A percentile compares a stretch with the other conserved stretches of the same genome.
Conservation (phyloP, 345 rosid species). For the Eutrema japonicum region DNA sequence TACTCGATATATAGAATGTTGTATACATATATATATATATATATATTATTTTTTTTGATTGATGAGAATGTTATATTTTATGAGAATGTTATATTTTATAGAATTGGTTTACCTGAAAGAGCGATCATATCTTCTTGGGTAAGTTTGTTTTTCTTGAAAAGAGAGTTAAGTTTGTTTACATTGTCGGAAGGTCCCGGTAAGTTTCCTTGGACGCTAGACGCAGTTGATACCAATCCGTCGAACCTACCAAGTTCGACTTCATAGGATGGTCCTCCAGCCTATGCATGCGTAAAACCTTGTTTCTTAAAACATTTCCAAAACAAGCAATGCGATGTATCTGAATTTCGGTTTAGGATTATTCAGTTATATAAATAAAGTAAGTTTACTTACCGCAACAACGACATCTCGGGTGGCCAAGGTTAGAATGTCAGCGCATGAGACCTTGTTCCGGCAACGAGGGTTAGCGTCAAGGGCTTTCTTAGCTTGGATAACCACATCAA, state of each 20-base stretch:
- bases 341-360: neutral
- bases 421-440: constrained; percentile 82
- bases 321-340: neutral
- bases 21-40: no score
- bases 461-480: constrained; percentile 63
- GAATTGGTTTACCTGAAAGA: constrained; percentile 60
- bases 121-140: constrained; percentile 75
- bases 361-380: neutral
- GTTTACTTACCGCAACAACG: constrained; percentile 50
- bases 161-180: constrained; percentile 56
- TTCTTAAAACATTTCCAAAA: neutral
- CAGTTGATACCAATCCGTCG: constrained; percentile 67
- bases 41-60: no score
- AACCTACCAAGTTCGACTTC: constrained; percentile 72
- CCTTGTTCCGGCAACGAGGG: constrained; percentile 58
- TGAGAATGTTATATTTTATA: neutral
- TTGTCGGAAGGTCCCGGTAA: constrained; percentile 62
- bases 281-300: constrained; percentile 11
- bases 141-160: constrained; percentile 63
- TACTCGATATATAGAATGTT: neutral
- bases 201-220: constrained; percentile 59
- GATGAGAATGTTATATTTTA: neutral
- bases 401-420: constrained; percentile 78
- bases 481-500: constrained; percentile 79
- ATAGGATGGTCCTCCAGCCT: constrained; percentile 78